A percentile compares a stretch with the other conserved stretches of the same genome.
These are phyloP conservation scores for Xylaria palmicola DNA, from an alignment of 495 filamentous ascomycete species.

Conservation along the genomic window DNA sequence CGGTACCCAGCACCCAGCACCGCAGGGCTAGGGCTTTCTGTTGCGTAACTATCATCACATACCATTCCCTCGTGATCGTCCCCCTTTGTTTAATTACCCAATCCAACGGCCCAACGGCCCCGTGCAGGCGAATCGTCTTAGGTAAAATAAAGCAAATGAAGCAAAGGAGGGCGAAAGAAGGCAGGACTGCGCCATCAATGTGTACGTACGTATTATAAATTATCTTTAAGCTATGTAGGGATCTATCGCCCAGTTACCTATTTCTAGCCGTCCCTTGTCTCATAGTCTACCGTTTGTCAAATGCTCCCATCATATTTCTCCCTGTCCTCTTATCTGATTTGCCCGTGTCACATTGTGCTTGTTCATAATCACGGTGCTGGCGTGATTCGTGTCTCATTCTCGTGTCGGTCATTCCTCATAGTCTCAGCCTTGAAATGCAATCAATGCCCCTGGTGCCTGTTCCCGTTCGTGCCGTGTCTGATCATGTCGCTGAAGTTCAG, in stretches of 20 bases:
- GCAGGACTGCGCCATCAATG: neutral
- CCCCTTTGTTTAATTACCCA: neutral
- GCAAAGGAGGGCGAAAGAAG: too few relatives aligned
- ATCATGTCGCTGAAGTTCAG: too few relatives aligned
- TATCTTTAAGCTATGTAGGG: neutral
- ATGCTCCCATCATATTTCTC: neutral
- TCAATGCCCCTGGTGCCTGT: neutral
- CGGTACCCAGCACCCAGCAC: slow-evolving; percentile 1
- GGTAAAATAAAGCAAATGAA: neutral
- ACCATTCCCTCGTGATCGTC: slow-evolving; percentile 1
- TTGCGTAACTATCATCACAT: slow-evolving; percentile 28
- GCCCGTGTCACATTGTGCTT: neutral
- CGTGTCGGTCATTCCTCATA: neutral
- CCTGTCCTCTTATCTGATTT: neutral
- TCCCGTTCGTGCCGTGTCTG: neutral
- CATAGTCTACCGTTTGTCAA: slow-evolving; percentile 6
- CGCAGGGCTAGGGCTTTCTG: slow-evolving; percentile 19
- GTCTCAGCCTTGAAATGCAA: neutral
- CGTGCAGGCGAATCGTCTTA: neutral
- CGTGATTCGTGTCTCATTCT: neutral
- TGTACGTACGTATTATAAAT: slow-evolving; percentile 3
- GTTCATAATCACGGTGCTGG: neutral
- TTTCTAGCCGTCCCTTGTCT: neutral
- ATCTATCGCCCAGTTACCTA: neutral
- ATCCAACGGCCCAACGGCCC: too few relatives aligned